Conservation (phyloP, 257 asterid species). For the Orobanche coerulescens region DNA sequence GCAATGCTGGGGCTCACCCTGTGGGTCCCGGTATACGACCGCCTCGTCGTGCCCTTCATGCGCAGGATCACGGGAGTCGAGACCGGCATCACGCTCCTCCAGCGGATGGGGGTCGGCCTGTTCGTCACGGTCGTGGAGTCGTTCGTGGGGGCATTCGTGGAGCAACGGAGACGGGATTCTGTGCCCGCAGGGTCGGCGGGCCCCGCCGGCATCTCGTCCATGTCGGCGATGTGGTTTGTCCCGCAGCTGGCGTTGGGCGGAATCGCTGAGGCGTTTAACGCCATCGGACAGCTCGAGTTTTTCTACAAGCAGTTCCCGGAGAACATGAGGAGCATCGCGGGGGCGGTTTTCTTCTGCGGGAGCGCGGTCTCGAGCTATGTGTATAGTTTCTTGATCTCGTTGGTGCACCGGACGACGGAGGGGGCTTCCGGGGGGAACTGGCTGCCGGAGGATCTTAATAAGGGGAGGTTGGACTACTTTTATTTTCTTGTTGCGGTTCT, state of each 20-base stretch:
- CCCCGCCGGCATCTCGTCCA: conserved; percentile 37
- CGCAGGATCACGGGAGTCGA: conserved; percentile 31
- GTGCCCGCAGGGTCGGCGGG: conserved; percentile 13
- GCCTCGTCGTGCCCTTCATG: conserved; percentile 40
- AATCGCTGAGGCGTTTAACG: conserved; percentile 55
- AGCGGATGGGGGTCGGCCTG: conserved; percentile 60
- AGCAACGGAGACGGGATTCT: conserved; percentile 35
- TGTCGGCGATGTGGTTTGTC: conserved; percentile 60
- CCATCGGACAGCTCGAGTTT: conserved; percentile 61
- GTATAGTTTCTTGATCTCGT: conserved; percentile 39
- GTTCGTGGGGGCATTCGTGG: conserved; percentile 42
- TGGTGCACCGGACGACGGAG: conserved; percentile 41
- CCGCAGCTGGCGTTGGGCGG: conserved; percentile 66
- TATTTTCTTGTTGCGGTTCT: conserved; percentile 44
- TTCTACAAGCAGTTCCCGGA: conserved; percentile 77
- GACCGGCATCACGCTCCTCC: conserved; percentile 61
- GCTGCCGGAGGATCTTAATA: conserved; percentile 65
- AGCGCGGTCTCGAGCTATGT: conserved; percentile 44
- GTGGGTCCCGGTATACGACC: conserved; percentile 58
- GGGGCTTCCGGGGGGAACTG: conserved; percentile 45
- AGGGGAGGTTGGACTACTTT: conserved; percentile 62
- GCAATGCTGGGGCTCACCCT: conserved; percentile 51
- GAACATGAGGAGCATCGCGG: conserved; percentile 78
- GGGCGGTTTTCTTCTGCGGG: conserved; percentile 51
- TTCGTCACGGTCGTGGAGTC: conserved; percentile 35